Evolutionary conservation across 2,329 filamentous ascomycete genomes (phyloP), one percentile per base, ranked within the genome.

Genomic region (Huntiella decipiens): DNA sequence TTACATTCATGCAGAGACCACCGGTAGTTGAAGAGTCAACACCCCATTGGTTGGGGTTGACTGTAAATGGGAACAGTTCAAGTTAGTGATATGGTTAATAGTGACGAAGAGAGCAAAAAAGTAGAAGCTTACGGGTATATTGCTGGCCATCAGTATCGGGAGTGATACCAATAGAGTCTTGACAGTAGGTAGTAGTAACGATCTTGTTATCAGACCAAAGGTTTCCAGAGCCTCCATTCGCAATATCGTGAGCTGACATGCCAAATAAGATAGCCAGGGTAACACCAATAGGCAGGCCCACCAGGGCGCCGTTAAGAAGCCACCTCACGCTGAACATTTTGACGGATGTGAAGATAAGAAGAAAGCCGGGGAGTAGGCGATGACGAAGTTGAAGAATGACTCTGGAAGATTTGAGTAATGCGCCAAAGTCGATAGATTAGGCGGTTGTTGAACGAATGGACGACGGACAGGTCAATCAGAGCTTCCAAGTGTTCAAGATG

Each of bases 1-100:
- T 57, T 59, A 72, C 69, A 58, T 70, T 68, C 62, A 73, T 62
- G 55, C 70, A 73, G 19, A 73, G 54, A 13, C 52, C 55, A 34
- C 67, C 66, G 2, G 55, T 53, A 12, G 58, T 55, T 7, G 58
- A 58, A 10, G 57, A 52, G 16, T 58, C 52, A 54, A 66, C 62
- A 52, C 66, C 67, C 69, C 69, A 73, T 56, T 71, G 69, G 52
- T 73, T 73, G 40, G 70, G 69, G 53, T 73, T 72, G 46, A 71
- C 69, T 72, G 48, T 12, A 33, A 33, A 44, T 10, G 3, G 4
- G 6, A 11, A 7, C 7, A 11, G 16, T 35, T 22, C 32, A 40
- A 11, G 13, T 19, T 37, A 31, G 12, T n/a, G 16, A 19, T n/a
- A n/a, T 38, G 11, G 3, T 10, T 16, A 3, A 13, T 10, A 35